A percentile compares a stretch with the other conserved stretches of the same genome.
These are phyloP conservation scores for Cladosporium austrohemisphaericum DNA, from an alignment of 2,329 filamentous ascomycete species.

Conservation along the genomic window DNA sequence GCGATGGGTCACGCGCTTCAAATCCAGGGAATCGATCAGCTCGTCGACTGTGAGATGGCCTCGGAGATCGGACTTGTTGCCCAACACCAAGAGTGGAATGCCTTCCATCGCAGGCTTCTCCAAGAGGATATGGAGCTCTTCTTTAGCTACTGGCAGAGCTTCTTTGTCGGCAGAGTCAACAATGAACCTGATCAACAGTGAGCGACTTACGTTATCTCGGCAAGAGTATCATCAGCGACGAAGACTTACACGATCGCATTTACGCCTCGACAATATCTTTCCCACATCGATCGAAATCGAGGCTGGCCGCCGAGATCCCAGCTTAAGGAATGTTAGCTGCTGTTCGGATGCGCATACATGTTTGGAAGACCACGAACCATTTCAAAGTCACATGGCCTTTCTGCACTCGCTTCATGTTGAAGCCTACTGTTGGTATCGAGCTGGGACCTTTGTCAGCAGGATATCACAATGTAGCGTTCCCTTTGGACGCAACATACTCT, in stretches of 20 bases:
- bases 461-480: too few relatives aligned
- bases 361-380: conserved; percentile 52
- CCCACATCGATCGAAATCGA: conserved; percentile 98
- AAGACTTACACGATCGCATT: conserved; percentile 80
- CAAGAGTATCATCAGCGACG: conserved; percentile 4
- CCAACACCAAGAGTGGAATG: conserved; percentile 88
- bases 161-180: conserved; percentile 88
- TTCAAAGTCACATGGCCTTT: conserved; percentile 97
- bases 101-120: conserved; percentile 78
- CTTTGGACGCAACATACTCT: conserved; percentile 65
- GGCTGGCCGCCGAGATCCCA: conserved; percentile 98
- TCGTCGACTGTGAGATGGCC: conserved; percentile 90
- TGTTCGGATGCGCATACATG: not conserved
- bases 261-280: conserved; percentile 94
- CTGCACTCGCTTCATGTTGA: conserved; percentile 98
- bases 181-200: conserved; percentile 63
- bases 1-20: conserved; percentile 83
- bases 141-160: conserved; percentile 77
- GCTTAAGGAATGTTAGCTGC: conserved; percentile 41
- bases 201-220: conserved; percentile 4
- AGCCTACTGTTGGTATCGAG: conserved; percentile 96
- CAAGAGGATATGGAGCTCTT: conserved; percentile 88
- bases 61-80: conserved; percentile 95
- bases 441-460: conserved; percentile 52
- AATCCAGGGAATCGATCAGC: conserved; percentile 84